Percentiles rank a stretch among this genome's conserved stretches.
phyloP scores from a whole-genome alignment of 2,329 filamentous ascomycete species.

The Clarireedia paspali region DNA sequence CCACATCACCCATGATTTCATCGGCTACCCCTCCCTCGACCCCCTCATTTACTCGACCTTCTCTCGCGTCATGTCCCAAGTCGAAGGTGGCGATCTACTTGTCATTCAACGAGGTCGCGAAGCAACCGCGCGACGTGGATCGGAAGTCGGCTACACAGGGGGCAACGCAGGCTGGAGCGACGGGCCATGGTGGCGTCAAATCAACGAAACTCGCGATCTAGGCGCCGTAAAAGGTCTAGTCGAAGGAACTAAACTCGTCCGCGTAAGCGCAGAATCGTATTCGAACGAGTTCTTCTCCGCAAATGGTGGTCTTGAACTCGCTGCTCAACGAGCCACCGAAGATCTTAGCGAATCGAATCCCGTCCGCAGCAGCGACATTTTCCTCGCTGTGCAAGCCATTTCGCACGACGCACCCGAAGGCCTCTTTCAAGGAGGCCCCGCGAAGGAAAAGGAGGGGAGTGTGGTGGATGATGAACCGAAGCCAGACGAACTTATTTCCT shows the following conservation, averaged over 20 bases:
- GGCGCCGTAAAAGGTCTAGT: conserved; percentile 71
- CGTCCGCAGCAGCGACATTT: conserved; percentile 87
- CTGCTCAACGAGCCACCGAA: conserved; percentile 72
- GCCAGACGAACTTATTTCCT: conserved; percentile 56
- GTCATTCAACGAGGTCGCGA: conserved; percentile 93
- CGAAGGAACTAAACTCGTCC: conserved; percentile 85
- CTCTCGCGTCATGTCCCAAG: conserved; percentile 95
- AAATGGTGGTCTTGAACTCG: conserved; percentile 71
- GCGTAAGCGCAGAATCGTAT: conserved; percentile 83
- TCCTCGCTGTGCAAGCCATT: conserved; percentile 90
- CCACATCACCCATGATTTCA: conserved; percentile 92
- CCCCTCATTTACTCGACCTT: conserved; percentile 89
- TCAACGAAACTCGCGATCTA: conserved; percentile 62
- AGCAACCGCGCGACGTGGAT: conserved; percentile 60
- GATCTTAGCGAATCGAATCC: conserved; percentile 78
- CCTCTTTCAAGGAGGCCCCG: conserved; percentile 57
- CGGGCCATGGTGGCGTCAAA: conserved; percentile 90
- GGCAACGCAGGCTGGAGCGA: conserved; percentile 72
- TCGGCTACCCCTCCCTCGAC: conserved; percentile 89
- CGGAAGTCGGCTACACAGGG: conserved; percentile 50
- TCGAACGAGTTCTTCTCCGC: conserved; percentile 75
- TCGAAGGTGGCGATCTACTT: conserved; percentile 90
- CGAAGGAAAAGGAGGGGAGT: conserved; percentile 46
- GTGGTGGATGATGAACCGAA: conserved; percentile 44
- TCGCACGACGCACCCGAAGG: conserved; percentile 53